Conservation (phyloP, 768 basidiomycete genomes). For the Boletus tomentosulus region DNA sequence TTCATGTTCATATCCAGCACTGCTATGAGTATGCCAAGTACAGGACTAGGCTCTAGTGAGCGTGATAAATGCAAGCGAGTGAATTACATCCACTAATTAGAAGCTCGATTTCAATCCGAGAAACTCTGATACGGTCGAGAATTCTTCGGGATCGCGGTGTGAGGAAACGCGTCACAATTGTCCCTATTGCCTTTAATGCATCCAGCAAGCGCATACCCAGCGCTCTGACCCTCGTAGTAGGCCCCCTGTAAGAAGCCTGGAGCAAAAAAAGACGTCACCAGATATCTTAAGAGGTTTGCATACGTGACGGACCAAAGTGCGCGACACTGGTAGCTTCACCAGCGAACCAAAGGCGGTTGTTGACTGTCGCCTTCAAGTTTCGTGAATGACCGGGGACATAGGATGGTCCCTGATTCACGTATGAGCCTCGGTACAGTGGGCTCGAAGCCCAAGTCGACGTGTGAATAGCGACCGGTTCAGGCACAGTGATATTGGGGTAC, state of each 20-base stretch:
- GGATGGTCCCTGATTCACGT: constrained; percentile 66
- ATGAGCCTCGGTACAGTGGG: constrained; percentile 43
- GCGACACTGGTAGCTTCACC: constrained; percentile 58
- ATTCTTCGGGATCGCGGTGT: constrained; percentile 29
- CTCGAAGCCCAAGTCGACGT: constrained; percentile 53
- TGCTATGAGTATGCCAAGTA: too few relatives aligned
- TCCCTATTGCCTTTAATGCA: constrained; percentile 36
- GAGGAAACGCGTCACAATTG: constrained; percentile 18
- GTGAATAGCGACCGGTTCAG: constrained; percentile 52
- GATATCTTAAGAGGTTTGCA: background rate
- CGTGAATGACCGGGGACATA: constrained; percentile 51
- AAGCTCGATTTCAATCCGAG: constrained; percentile 7
- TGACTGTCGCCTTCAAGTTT: constrained; percentile 55
- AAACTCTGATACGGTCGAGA: constrained; percentile 29
- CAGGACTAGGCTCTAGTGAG: too few relatives aligned
- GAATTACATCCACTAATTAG: too few relatives aligned
- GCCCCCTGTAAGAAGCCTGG: constrained; percentile 57
- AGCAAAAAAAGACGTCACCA: background rate
- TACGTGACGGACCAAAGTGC: constrained; percentile 47
- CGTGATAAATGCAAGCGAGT: background rate
- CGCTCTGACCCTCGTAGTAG: constrained; percentile 48
- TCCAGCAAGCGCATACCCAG: constrained; percentile 36
- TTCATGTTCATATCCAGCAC: too few relatives aligned
- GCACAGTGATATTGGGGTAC: constrained; percentile 53
- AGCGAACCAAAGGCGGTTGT: constrained; percentile 52